These are phyloP conservation scores for Starmerella floris DNA, from an alignment of 805 yeast species.

Conservation along the genomic window DNA sequence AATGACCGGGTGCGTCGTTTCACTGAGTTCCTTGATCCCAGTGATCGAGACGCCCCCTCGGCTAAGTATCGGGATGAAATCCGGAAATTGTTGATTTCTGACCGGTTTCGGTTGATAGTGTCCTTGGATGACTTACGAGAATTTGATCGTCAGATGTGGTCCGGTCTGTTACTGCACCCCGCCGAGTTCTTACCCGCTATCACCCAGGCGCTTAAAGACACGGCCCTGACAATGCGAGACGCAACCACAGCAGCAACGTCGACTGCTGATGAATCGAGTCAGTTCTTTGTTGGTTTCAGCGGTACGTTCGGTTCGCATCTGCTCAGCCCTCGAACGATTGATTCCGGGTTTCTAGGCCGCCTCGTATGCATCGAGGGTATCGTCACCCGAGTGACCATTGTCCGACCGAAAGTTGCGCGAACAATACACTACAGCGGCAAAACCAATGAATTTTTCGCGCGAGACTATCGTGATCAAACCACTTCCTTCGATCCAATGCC, in stretches of 20 bases:
- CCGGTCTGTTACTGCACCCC: conserved; percentile 60
- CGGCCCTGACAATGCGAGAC: conserved; percentile 60
- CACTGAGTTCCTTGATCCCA: conserved; percentile 66
- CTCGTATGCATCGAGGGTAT: conserved; percentile 87
- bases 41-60: conserved; percentile 37
- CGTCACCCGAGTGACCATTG: conserved; percentile 83
- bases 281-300: conserved; percentile 62
- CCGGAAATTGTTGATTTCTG: conserved; percentile 55
- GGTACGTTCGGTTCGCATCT: conserved; percentile 87
- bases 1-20: conserved; percentile 79
- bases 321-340: conserved; percentile 76
- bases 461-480: conserved; percentile 87
- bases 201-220: conserved; percentile 71
- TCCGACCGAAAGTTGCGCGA: conserved; percentile 80
- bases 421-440: conserved; percentile 87
- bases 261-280: conserved; percentile 46
- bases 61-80: conserved; percentile 53
- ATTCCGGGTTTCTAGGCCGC: conserved; percentile 62
- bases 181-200: conserved; percentile 81
- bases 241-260: conserved; percentile 32
- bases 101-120: conserved; percentile 52
- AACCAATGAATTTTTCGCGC: conserved; percentile 70
- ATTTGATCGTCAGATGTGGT: conserved; percentile 66
- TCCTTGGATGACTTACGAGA: conserved; percentile 79
- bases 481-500: conserved; percentile 75